phyloP scores from a whole-genome alignment of 2,329 filamentous ascomycete species.

The Fusarium chuoi region DNA sequence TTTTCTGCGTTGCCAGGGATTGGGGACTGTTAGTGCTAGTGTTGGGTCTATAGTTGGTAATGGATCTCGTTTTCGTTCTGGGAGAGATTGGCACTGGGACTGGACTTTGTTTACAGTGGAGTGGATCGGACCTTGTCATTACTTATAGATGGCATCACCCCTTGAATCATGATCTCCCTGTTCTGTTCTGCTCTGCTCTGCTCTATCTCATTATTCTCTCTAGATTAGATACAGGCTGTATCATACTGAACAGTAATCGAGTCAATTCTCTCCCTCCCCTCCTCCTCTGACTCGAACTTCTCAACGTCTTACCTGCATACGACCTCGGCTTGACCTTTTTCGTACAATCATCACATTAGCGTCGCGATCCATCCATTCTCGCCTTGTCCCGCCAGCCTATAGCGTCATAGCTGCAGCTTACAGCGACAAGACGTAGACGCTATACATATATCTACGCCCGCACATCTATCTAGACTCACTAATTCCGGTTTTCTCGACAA shows the following conservation, averaged over 20 bases:
- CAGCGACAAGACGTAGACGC: conserved; percentile 1
- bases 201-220: neutral
- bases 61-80: conserved; percentile 8
- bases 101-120: neutral
- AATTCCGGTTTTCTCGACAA: neutral
- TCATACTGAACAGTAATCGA: neutral
- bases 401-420: conserved; percentile 40
- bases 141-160: conserved; percentile 36
- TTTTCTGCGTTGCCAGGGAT: conserved; percentile 26
- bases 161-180: conserved; percentile 7
- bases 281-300: neutral
- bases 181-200: neutral
- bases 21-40: neutral
- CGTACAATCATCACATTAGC: conserved; percentile 20
- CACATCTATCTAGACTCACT: neutral
- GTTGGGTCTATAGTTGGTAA: conserved; percentile 24
- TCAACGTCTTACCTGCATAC: conserved; percentile 4
- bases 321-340: conserved; percentile 15
- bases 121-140: conserved; percentile 1
- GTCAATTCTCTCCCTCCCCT: conserved; percentile 1
- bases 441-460: conserved; percentile 17
- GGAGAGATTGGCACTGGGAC: conserved; percentile 20
- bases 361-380: conserved; percentile 20
- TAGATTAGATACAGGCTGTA: neutral
- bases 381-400: conserved; percentile 6